These are phyloP conservation scores for Trichophyton verrucosum DNA, from an alignment of 2,329 filamentous ascomycete genomes.

Conservation along the genomic window DNA sequence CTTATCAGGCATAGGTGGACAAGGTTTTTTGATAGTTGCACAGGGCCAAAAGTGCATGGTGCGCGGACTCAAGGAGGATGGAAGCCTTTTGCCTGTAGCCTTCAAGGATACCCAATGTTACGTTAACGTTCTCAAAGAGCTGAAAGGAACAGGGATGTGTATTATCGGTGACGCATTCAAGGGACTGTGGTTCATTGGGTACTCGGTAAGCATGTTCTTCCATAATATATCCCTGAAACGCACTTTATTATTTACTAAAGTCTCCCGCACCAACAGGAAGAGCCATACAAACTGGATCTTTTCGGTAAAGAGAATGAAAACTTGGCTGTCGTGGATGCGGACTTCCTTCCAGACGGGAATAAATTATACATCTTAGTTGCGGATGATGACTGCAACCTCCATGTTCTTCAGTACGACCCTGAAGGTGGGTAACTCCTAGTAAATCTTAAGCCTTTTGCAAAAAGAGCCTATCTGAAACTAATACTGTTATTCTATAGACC, in stretches of 20 bases:
- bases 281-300: conserved; percentile 88
- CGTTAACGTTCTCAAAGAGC: conserved; percentile 70
- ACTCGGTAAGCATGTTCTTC: conserved; percentile 45
- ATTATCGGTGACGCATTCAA: conserved; percentile 84
- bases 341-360: conserved; percentile 77
- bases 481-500: conserved; percentile 45
- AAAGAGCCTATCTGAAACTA: background rate
- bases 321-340: conserved; percentile 66
- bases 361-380: conserved; percentile 71
- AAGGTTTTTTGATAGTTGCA: conserved; percentile 76
- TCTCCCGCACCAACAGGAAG: conserved; percentile 45
- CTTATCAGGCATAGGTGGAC: conserved; percentile 69
- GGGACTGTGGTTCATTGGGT: conserved; percentile 91
- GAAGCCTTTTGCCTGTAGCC: conserved; percentile 79
- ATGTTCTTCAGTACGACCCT: conserved; percentile 86
- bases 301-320: conserved; percentile 75
- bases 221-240: background rate
- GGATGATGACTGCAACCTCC: conserved; percentile 74
- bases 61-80: conserved; percentile 86
- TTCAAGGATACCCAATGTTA: conserved; percentile 98
- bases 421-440: conserved; percentile 53
- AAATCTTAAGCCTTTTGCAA: background rate
- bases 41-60: conserved; percentile 98
- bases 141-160: conserved; percentile 72
- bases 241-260: background rate